Evolutionary conservation across 2,329 filamentous ascomycete genomes (phyloP).

Genomic region (Cladosporium phlei): DNA sequence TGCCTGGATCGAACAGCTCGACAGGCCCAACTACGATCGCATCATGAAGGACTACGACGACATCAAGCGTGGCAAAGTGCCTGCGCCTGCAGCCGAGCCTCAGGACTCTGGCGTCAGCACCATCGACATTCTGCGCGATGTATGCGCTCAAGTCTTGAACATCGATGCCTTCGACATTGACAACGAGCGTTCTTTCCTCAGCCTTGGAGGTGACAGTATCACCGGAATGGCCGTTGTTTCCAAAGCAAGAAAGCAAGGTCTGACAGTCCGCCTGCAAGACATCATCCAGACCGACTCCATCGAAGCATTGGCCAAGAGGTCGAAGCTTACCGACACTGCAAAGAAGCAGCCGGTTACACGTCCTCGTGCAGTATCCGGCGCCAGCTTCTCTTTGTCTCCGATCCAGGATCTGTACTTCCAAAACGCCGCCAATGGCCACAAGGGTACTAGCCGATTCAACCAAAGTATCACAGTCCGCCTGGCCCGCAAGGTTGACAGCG

Average conservation of each 20-base stretch:
- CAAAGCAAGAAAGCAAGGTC: constrained; percentile 8
- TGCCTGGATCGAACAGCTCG: constrained; percentile 12
- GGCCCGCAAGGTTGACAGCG: constrained; percentile 4
- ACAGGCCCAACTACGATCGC: constrained; percentile 10
- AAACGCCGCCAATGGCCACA: constrained; percentile 8
- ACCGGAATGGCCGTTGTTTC: constrained; percentile 10
- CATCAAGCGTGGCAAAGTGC: constrained; percentile 9
- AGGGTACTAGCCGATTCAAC: constrained; percentile 11
- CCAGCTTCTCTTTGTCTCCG: constrained; percentile 5
- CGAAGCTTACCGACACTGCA: neutral
- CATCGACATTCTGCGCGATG: constrained; percentile 6
- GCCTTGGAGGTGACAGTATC: constrained; percentile 8
- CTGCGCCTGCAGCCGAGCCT: neutral
- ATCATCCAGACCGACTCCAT: constrained; percentile 11
- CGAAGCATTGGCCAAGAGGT: neutral
- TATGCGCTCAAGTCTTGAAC: constrained; percentile 7
- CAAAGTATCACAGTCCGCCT: constrained; percentile 10
- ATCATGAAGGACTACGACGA: constrained; percentile 14
- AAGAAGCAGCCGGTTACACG: constrained; percentile 7
- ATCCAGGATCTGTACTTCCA: constrained; percentile 10
- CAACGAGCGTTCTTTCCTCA: constrained; percentile 7
- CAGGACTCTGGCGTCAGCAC: neutral
- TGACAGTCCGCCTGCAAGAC: constrained; percentile 8
- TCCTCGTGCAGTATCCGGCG: neutral
- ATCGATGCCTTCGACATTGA: neutral